A percentile compares a stretch with the other conserved stretches of the same genome.
phyloP scores from a whole-genome alignment of 148 eudicot species.

The Selenicereus undatus region DNA sequence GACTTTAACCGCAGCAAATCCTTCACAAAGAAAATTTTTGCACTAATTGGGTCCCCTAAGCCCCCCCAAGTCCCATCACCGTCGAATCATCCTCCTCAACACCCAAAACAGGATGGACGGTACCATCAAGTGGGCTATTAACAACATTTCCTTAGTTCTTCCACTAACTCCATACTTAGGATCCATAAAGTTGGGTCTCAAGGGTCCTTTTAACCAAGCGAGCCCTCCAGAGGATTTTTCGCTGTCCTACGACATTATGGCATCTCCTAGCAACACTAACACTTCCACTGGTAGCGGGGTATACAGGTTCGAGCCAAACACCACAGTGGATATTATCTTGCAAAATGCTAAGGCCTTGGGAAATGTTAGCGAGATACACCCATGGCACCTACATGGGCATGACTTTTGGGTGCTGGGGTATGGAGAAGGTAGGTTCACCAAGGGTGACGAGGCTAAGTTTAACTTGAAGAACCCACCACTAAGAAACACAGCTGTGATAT shows the following conservation, averaged over 20 bases:
- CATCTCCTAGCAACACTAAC: slow-evolving; percentile 42
- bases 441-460: slow-evolving; percentile 41
- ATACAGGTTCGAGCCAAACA: slow-evolving; percentile 42
- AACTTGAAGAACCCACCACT: slow-evolving; percentile 73
- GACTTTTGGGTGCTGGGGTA: too few species aligned
- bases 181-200: slow-evolving; percentile 40
- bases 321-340: slow-evolving; percentile 58
- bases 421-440: too few species aligned
- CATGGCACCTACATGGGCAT: too few species aligned
- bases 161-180: slow-evolving; percentile 77
- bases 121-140: slow-evolving; percentile 65
- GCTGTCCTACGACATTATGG: slow-evolving; percentile 39
- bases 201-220: slow-evolving; percentile 27
- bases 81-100: slow-evolving; percentile 55
- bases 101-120: slow-evolving; percentile 72
- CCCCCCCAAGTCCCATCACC: slow-evolving; percentile 47
- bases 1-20: slow-evolving; percentile 22
- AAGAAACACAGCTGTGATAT: slow-evolving; percentile 68
- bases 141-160: slow-evolving; percentile 61
- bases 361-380: too few species aligned
- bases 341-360: slow-evolving; percentile 75
- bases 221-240: slow-evolving; percentile 50
- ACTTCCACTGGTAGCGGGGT: slow-evolving; percentile 51
- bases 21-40: slow-evolving; percentile 43
- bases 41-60: slow-evolving; percentile 43